Conservation (phyloP, 805 yeast species). For the Yamadazyma kitorensis region DNA sequence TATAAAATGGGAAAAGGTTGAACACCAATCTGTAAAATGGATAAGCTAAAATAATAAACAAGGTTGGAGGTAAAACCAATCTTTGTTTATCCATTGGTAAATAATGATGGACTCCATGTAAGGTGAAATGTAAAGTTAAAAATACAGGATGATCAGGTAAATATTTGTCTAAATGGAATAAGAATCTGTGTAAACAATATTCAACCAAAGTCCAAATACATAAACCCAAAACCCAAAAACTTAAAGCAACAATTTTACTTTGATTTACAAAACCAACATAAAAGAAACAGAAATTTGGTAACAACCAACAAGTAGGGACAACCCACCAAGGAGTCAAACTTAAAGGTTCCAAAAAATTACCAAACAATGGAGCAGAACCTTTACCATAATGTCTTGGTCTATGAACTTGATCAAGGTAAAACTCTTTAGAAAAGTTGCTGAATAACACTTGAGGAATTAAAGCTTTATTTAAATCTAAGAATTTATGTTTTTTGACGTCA, state of each 20-base stretch:
- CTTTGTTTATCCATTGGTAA: conserved; percentile 95
- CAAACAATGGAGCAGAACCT: conserved; percentile 94
- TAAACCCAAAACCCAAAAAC: conserved; percentile 75
- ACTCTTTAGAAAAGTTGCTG: conserved; percentile 77
- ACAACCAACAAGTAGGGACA: conserved; percentile 85
- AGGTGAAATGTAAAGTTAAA: conserved; percentile 78
- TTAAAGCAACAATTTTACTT: conserved; percentile 44
- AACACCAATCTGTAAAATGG: conserved; percentile 86
- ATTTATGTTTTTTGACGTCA: conserved; percentile 76
- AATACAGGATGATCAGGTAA: conserved; percentile 78
- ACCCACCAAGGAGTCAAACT: conserved; percentile 94
- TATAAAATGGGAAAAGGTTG: conserved; percentile 68
- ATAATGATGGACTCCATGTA: conserved; percentile 97
- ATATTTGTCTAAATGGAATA: conserved; percentile 87
- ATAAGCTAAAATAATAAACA: conserved; percentile 64
- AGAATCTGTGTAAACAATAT: conserved; percentile 81
- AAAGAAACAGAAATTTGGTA: conserved; percentile 65
- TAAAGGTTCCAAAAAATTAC: conserved; percentile 89
- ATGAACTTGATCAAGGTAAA: conserved; percentile 93
- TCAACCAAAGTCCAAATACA: conserved; percentile 93
- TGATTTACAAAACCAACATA: conserved; percentile 54
- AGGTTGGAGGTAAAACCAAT: conserved; percentile 94
- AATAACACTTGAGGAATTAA: conserved; percentile 75
- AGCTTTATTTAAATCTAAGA: conserved; percentile 82
- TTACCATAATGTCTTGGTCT: conserved; percentile 97